phyloP scores from a whole-genome alignment of 1,284 basidiomycete species.

The Phylloporus sp. region DNA sequence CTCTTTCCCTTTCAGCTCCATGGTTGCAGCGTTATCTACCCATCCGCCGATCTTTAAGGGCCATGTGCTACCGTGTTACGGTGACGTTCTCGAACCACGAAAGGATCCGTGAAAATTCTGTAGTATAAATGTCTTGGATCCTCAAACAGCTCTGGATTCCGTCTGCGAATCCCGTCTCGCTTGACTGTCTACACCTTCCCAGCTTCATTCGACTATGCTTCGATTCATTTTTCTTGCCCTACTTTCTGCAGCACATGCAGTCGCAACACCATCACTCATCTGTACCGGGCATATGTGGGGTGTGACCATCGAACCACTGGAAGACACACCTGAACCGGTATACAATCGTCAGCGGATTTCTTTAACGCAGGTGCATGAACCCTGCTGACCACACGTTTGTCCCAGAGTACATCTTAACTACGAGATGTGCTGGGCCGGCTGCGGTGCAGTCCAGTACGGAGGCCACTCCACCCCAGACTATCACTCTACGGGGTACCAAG shows the following conservation, averaged over 20 bases:
- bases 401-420: constrained; percentile 16
- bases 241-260: not conserved
- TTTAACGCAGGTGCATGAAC: not conserved
- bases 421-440: constrained; percentile 14
- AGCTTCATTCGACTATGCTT: constrained; percentile 11
- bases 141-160: no score
- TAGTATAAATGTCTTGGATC: constrained; percentile 19
- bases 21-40: not conserved
- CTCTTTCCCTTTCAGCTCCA: constrained; percentile 7
- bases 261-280: constrained; percentile 2
- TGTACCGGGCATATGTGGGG: constrained; percentile 22
- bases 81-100: not conserved
- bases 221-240: constrained; percentile 6
- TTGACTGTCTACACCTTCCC: not conserved
- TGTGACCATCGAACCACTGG: constrained; percentile 13
- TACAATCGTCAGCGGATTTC: constrained; percentile 19
- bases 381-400: not conserved
- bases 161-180: no score
- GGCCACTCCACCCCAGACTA: constrained; percentile 20
- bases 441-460: constrained; percentile 22
- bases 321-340: constrained; percentile 2
- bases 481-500: constrained; percentile 11
- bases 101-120: not conserved
- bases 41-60: constrained; percentile 7
- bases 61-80: not conserved